A percentile compares a stretch with the other conserved stretches of the same genome.
phyloP scores from a whole-genome alignment of 2,329 filamentous ascomycete species.

The Fusarium nurragi region DNA sequence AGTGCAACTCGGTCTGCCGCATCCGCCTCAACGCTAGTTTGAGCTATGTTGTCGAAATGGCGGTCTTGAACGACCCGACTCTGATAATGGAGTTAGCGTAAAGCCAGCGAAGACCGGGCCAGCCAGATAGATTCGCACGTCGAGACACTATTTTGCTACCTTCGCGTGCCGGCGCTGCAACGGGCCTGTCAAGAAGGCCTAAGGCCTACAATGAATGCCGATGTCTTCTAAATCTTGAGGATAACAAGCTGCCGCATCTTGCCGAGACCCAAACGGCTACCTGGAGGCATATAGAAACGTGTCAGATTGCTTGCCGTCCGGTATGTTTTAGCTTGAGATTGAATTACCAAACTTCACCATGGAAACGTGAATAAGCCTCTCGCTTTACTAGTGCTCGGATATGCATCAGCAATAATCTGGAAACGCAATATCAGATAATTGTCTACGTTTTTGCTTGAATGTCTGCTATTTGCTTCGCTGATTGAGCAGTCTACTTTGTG shows the following conservation, averaged over 20 bases:
- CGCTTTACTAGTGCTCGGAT: background rate
- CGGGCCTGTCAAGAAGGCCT: background rate
- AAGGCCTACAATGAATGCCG: background rate
- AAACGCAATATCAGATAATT: background rate
- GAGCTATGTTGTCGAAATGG: background rate
- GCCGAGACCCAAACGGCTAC: background rate
- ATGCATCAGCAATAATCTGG: background rate
- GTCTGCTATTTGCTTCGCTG: background rate
- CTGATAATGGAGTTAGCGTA: background rate
- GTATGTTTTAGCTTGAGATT: conserved; percentile 15
- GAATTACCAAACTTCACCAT: conserved; percentile 9
- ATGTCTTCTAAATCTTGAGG: background rate
- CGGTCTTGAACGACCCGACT: background rate
- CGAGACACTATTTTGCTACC: background rate
- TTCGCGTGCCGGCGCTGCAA: background rate
- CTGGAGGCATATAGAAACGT: conserved; percentile 2
- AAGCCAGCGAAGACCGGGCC: background rate
- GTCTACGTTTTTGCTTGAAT: background rate
- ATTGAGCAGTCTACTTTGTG: background rate
- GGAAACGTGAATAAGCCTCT: background rate
- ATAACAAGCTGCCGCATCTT: background rate
- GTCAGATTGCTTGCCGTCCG: conserved; percentile 1
- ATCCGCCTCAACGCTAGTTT: background rate
- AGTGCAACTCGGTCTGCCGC: background rate
- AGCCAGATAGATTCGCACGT: background rate